Base-by-base conservation (phyloP, 306 rosid genomes). In the Rosa chinensis region DNA sequence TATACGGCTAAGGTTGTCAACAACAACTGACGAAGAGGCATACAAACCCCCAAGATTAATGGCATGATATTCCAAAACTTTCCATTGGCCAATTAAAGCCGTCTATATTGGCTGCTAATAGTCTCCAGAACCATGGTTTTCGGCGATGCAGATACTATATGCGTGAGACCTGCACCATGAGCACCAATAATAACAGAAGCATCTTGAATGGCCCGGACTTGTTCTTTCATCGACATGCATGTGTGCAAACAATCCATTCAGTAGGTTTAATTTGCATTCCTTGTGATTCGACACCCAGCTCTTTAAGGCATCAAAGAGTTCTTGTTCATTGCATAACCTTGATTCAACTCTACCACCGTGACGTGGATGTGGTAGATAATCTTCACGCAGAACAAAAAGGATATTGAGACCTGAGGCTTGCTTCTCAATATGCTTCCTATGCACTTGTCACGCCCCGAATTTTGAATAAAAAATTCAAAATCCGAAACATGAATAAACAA, bases 111-210 rank as follows among this genome's bases (percentile, higher is more conserved):
- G 83, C 97, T 92, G 84, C 97, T 90, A 66, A 95, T 89, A 43
- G 92, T 87, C 88, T 95, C 98, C 63, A 95, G 86, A 82, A 95
- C 86, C 79, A 90, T 91, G 0, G 98, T 90, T 82, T 90, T 89
- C 16, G 97, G 96, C 81, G 82, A 58, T 28, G 97, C 96, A 42
- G 99, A 92, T 79, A 95, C 88, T 47, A 92, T 88, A 85, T 95
- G 99, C 9, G 98, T 95, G 16, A 92, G 92, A 82, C 99, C 99
- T 1, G 99, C 98, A 55, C 99, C 99, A 16, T 95, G 99, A 0
- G 99, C 98, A 0, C 98, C 99, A 8, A 95, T 77, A 83, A 95
- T 91, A 39, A 95, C 98, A 0, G 94, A 91, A 8, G 99, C 98
- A 32, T 92, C 99, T 86, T 92, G 98, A 82, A 95, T 92, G 63